Percentiles rank a stretch among this genome's conserved stretches.
These are phyloP conservation scores for Pseudonitzschia delicatissima DNA, from an alignment of 108 stramenopile species.

Conservation along the genomic window DNA sequence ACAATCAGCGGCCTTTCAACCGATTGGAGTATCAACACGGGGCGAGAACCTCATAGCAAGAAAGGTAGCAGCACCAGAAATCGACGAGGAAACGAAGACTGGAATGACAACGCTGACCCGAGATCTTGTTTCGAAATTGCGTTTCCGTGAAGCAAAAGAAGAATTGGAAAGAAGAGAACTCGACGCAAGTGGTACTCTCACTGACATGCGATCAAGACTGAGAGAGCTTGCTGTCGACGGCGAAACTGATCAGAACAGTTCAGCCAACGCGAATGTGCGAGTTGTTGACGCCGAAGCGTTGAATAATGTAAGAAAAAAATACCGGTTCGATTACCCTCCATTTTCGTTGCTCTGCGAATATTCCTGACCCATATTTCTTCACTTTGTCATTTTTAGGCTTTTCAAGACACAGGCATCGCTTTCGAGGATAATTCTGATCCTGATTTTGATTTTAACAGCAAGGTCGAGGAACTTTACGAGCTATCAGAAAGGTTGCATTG, in stretches of 20 bases:
- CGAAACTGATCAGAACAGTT: background rate
- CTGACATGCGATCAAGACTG: conserved; percentile 53
- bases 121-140: conserved; percentile 45
- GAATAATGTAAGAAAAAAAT: conserved; percentile 21
- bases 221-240: conserved; percentile 36
- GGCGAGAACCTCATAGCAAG: background rate
- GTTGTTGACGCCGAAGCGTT: conserved; percentile 17
- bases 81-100: background rate
- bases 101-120: conserved; percentile 18
- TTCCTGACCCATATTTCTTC: conserved; percentile 5
- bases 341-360: background rate
- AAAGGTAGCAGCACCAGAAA: background rate
- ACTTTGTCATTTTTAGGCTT: conserved; percentile 1
- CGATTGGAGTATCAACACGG: background rate
- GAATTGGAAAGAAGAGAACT: conserved; percentile 57
- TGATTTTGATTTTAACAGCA: conserved; percentile 66
- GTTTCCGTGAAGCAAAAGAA: conserved; percentile 62
- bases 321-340: background rate
- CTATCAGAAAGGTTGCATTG: conserved; percentile 74
- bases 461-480: conserved; percentile 45
- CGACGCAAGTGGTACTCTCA: conserved; percentile 62
- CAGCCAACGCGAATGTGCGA: conserved; percentile 23
- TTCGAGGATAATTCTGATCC: conserved; percentile 78
- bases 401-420: conserved; percentile 15
- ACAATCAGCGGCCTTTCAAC: background rate